Evolutionary conservation across 371 early-diverging fungal species (phyloP), one percentile per base, ranked within the genome.

Genomic region (Mortierella sp.): DNA sequence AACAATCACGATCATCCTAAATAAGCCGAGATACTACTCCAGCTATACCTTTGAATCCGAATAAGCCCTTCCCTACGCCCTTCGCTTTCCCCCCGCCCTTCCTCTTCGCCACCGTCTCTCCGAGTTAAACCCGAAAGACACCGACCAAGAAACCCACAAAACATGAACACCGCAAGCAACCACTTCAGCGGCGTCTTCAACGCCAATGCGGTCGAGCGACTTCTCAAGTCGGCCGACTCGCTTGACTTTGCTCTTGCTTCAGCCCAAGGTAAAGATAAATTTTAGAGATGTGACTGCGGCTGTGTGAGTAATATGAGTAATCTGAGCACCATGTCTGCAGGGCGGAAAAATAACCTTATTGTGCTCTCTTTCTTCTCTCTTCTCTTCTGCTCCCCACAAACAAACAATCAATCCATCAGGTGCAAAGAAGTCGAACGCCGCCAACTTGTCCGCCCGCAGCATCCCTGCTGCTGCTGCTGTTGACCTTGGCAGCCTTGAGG

Each of bases 151-250:
- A 21, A 9, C 37, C n/a, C 19, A 55, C 48, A n/a, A 46, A 62
- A 25, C 23, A 70, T 43, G 19, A 30, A 14, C 4, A 59, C 37
- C 48, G 64, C 50, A 55, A 64, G 26, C 70, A 64, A 28, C 53
- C 50, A 60, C 64, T 18, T 46, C 53, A 18, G 30, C 57, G 53
- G 57, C 16, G 57, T 66, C 9, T 37, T 37, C 37, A 37, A 37
- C 37, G 9, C 37, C 37, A 50, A 63, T 58, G 60, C 72, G 19
- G 66, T 70, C 70, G 79, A 77, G 70, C 79, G 79, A 44, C 55
- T 77, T 69, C 65, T 77, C 56, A 68, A 72, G 66, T 77, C 79
- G 45, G 79, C 79, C 47, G 72, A 69, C 50, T 68, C 79, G 37
- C 69, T 77, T 50, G 79, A 77, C 50, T 77, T 68, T 62, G 79